Evolutionary conservation across 805 yeast species (phyloP), one percentile per base, ranked within the genome.

Genomic region (Candida coleopterorum): DNA sequence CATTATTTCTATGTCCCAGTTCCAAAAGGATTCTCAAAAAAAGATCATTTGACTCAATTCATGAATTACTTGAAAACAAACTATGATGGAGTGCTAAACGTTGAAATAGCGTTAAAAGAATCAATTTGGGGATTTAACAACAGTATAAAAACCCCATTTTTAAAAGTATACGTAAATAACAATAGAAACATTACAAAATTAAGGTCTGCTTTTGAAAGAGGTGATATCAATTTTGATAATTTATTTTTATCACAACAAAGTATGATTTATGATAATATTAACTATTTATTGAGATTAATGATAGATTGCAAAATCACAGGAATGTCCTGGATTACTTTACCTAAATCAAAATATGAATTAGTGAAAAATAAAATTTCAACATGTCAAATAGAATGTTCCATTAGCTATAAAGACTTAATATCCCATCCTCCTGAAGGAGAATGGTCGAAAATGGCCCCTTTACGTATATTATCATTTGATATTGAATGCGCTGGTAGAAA

Each of bases 401-500:
- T 93, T 10, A 71, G 81, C 51, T 88, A 78, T 52, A 62, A 62
- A 21, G 81, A 86, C 45, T 57, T 93, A 35, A 56, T 85, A 0
- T 72, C 95, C 1, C 97, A 87, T 56, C 73, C 87, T 1, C 74
- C 96, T 0, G 97, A 90, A 54, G 97, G 96, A 4, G 88, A 89
- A 42, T 94, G 94, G 89, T 74, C 87, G 24, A 82, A 79, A 46
- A 81, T 85, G 64, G 97, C 98, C 1, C 98, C 98, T 0, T 69
- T 93, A 41, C 81, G 99, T 52, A 80, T 93, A 33, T 67, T 93
- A 47, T 88, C 97, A 9, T 90, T 93, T 58, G 99, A 93, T 70
- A 93, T 93, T 43, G 99, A 93, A 61, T 93, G 99, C 73, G 93
- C 98, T 3, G 98, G 98, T 30, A 77, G 99, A 60, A 84, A 86